These are phyloP conservation scores for Trametes cubensis DNA, from an alignment of 768 basidiomycete genomes.

Conservation along the genomic window DNA sequence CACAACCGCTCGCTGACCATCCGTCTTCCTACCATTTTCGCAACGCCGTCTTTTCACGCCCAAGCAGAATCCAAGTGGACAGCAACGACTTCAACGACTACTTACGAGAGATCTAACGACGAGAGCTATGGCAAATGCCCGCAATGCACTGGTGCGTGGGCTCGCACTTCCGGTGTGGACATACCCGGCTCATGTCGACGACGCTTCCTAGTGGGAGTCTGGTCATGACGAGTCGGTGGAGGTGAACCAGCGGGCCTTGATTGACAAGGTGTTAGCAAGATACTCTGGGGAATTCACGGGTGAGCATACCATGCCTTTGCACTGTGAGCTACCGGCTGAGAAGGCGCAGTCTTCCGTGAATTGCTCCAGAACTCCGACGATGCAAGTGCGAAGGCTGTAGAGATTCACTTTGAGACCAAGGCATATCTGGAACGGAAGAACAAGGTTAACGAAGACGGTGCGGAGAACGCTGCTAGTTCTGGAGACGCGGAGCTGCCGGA, in stretches of 20 bases:
- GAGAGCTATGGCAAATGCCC: slow-evolving; percentile 24
- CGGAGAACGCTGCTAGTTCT: slow-evolving; percentile 12
- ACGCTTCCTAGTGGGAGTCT: slow-evolving; percentile 44
- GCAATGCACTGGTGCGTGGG: slow-evolving; percentile 26
- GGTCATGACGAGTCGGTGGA: slow-evolving; percentile 83
- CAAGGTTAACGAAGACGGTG: slow-evolving; percentile 16
- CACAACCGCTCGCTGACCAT: too few relatives aligned
- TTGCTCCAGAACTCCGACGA: slow-evolving; percentile 97
- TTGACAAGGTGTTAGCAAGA: slow-evolving; percentile 94
- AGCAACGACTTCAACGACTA: background rate
- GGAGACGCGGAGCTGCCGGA: slow-evolving; percentile 49
- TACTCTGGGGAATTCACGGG: slow-evolving; percentile 94
- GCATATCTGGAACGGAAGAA: slow-evolving; percentile 42
- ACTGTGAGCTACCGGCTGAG: background rate
- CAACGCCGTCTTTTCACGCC: too few relatives aligned
- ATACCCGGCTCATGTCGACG: background rate
- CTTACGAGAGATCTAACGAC: background rate
- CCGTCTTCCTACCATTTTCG: too few relatives aligned
- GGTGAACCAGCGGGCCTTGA: slow-evolving; percentile 94
- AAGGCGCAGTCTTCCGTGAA: slow-evolving; percentile 66
- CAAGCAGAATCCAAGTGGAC: too few relatives aligned
- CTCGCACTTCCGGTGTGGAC: background rate
- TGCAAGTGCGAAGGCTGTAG: slow-evolving; percentile 72
- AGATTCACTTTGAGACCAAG: slow-evolving; percentile 80
- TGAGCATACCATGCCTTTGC: slow-evolving; percentile 29